Percentiles rank a stretch among this genome's conserved stretches.
These are phyloP conservation scores for Pythium guiyangense DNA, from an alignment of 352 stramenopile species.

Conservation along the genomic window DNA sequence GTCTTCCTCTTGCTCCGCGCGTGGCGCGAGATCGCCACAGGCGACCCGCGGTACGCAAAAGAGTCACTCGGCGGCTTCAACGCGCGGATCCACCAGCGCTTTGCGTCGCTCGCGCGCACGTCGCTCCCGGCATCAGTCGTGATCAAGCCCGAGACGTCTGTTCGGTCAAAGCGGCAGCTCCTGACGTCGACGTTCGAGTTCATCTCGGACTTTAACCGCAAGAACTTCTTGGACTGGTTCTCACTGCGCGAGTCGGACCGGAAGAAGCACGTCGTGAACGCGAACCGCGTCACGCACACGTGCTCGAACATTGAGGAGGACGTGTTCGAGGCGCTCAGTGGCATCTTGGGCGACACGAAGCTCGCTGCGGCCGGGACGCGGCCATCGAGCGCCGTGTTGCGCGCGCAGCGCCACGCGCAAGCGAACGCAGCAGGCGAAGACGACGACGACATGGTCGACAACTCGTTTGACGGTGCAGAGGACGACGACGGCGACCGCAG, in stretches of 20 bases:
- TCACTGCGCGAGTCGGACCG: constrained; percentile 12
- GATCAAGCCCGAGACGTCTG: constrained; percentile 6
- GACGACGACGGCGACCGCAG: background rate
- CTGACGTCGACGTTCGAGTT: constrained; percentile 13
- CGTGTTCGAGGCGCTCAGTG: constrained; percentile 8
- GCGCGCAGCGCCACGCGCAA: background rate
- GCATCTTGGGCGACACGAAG: constrained; percentile 8
- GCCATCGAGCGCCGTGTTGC: constrained; percentile 5
- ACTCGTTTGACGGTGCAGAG: no score
- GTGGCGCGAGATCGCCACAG: constrained; percentile 2
- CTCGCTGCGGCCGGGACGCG: background rate
- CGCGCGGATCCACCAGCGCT: constrained; percentile 8
- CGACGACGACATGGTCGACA: no score
- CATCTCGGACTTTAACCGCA: constrained; percentile 13
- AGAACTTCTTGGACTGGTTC: constrained; percentile 15
- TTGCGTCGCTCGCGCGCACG: background rate
- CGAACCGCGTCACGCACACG: constrained; percentile 8
- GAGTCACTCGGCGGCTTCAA: constrained; percentile 8
- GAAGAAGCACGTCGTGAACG: constrained; percentile 13
- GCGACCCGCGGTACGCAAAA: background rate
- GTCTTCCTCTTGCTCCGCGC: constrained; percentile 5
- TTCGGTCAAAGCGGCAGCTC: constrained; percentile 10
- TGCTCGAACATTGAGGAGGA: constrained; percentile 16
- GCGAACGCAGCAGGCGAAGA: no score
- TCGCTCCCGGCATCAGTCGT: background rate